phyloP scores from a whole-genome alignment of 192 early-diverging fungal species.

The Coemansia sp. region DNA sequence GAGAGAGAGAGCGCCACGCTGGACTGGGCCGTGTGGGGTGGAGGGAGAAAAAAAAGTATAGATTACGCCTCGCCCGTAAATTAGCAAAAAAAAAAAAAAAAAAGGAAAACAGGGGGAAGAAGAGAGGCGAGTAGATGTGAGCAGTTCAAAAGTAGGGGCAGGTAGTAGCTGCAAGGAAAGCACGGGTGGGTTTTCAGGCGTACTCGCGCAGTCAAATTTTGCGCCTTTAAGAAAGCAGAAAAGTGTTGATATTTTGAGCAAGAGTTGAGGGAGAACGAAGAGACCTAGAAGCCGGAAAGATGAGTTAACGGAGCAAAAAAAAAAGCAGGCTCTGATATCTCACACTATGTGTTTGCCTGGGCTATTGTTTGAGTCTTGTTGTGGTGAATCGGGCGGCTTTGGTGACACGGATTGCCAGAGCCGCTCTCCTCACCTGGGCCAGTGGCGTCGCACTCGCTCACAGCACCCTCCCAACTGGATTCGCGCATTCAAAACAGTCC shows the following conservation, averaged over 20 bases:
- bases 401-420: background rate
- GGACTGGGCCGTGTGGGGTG: background rate
- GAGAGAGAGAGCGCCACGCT: slow-evolving; percentile 6
- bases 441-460: slow-evolving; percentile 1
- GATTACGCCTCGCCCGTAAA: slow-evolving; percentile 9
- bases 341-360: background rate
- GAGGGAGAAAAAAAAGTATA: slow-evolving; percentile 1
- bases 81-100: slow-evolving; percentile 5
- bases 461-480: background rate
- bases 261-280: background rate
- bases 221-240: background rate
- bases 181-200: background rate
- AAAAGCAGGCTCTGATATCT: background rate
- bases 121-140: background rate
- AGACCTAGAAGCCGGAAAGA: background rate
- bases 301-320: background rate
- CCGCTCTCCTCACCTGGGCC: background rate
- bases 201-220: background rate
- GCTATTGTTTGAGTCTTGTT: slow-evolving; percentile 2
- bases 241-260: background rate
- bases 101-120: background rate
- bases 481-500: background rate
- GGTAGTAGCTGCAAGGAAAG: slow-evolving; percentile 1
- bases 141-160: background rate
- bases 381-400: background rate